These are phyloP conservation scores for Penicillium bialowiezense DNA, from an alignment of 495 filamentous ascomycete species.

Conservation along the genomic window DNA sequence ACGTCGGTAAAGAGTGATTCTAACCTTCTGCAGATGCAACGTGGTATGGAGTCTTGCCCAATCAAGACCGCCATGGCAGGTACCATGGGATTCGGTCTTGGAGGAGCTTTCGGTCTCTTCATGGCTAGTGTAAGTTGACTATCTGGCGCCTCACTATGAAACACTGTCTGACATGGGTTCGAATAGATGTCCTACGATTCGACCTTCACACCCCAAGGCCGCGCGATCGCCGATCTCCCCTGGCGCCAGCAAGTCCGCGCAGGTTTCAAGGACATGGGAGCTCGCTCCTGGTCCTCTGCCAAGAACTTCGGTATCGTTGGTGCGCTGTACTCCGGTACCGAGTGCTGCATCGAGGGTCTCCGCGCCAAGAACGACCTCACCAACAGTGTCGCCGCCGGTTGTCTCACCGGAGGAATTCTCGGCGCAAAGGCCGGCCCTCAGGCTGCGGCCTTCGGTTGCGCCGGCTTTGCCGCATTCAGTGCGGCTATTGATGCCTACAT, in stretches of 20 bases:
- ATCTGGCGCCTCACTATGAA: neutral
- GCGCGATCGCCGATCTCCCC: constrained; percentile 68
- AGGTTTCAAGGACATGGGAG: constrained; percentile 94
- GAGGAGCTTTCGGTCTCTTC: constrained; percentile 90
- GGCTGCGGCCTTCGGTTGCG: constrained; percentile 85
- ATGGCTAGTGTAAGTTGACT: constrained; percentile 77
- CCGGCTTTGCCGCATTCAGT: constrained; percentile 93
- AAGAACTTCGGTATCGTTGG: constrained; percentile 95
- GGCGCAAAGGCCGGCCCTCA: constrained; percentile 85
- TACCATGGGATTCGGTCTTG: constrained; percentile 84
- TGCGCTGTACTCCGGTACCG: constrained; percentile 84
- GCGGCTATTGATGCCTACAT: constrained; percentile 93
- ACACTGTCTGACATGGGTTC: constrained; percentile 6
- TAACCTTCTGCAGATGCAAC: constrained; percentile 59
- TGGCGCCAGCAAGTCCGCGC: constrained; percentile 72
- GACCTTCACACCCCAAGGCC: constrained; percentile 61
- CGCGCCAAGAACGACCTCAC: constrained; percentile 90
- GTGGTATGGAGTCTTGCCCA: constrained; percentile 84
- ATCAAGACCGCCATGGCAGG: constrained; percentile 80
- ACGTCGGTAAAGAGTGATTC: constrained; percentile 23
- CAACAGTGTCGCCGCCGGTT: constrained; percentile 86
- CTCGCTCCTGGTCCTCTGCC: constrained; percentile 75
- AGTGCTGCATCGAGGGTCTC: constrained; percentile 90
- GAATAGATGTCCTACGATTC: constrained; percentile 88
- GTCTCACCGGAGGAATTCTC: constrained; percentile 84